Percentiles rank a stretch among this genome's conserved stretches.
phyloP scores from a whole-genome alignment of 306 rosid species.

The Quercus parvula region DNA sequence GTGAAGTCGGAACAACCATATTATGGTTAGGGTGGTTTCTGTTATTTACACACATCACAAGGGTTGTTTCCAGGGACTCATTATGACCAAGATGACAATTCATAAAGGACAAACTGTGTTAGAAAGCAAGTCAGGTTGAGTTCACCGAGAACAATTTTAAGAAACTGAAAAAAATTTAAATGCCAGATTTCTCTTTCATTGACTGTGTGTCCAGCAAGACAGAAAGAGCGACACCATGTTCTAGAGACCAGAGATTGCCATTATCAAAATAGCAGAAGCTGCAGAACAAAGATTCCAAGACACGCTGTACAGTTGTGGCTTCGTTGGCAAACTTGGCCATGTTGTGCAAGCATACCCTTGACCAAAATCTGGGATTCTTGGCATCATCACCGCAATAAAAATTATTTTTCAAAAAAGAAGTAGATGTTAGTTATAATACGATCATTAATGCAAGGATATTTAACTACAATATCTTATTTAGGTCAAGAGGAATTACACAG shows the following conservation, averaged over 20 bases:
- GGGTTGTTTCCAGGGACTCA: constrained; percentile 43
- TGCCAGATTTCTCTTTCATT: constrained; percentile 80
- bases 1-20: too few relatives aligned
- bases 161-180: not conserved
- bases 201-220: constrained; percentile 66
- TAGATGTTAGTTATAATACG: constrained; percentile 4
- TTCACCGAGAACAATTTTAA: constrained; percentile 4
- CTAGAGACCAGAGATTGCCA: constrained; percentile 65
- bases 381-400: constrained; percentile 39
- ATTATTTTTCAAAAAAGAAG: not conserved
- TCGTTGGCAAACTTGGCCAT: constrained; percentile 94
- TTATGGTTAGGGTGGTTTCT: too few relatives aligned
- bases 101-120: not conserved
- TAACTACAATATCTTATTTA: not conserved
- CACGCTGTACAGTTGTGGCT: constrained; percentile 80
- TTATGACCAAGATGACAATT: not conserved
- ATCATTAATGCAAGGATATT: constrained; percentile 12
- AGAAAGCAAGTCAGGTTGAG: constrained; percentile 10
- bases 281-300: constrained; percentile 73
- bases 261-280: constrained; percentile 57
- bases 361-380: constrained; percentile 52
- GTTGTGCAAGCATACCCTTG: constrained; percentile 60
- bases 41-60: too few relatives aligned
- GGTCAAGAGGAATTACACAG: constrained; percentile 36
- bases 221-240: constrained; percentile 62